These are phyloP conservation scores for Danielia reshetovae DNA, from an alignment of 805 yeast genomes.

Conservation along the genomic window DNA sequence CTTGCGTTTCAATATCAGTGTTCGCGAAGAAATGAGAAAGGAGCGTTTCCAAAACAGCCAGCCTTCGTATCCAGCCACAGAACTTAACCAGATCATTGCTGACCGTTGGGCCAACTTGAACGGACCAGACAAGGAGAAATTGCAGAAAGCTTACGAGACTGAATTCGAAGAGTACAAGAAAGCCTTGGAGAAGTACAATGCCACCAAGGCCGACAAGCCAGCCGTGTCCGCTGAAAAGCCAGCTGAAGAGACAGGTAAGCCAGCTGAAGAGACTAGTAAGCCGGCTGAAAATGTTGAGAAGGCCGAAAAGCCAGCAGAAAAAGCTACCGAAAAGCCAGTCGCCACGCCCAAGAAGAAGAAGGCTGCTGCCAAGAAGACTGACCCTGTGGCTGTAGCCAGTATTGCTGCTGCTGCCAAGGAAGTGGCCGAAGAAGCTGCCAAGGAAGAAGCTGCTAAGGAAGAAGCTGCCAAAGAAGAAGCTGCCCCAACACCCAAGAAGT, in stretches of 20 bases:
- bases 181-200: slow-evolving; percentile 34
- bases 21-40: slow-evolving; percentile 65
- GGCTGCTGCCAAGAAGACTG: slow-evolving; percentile 1
- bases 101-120: slow-evolving; percentile 72
- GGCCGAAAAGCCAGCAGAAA: slow-evolving; percentile 1
- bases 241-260: slow-evolving; percentile 2
- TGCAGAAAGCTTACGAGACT: slow-evolving; percentile 56
- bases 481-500: slow-evolving; percentile 12
- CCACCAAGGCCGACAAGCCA: slow-evolving; percentile 21
- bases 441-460: slow-evolving; percentile 1
- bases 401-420: neutral
- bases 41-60: slow-evolving; percentile 57
- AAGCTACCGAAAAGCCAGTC: slow-evolving; percentile 3
- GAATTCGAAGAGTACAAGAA: slow-evolving; percentile 37
- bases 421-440: neutral
- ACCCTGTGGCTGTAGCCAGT: neutral
- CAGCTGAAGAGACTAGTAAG: slow-evolving; percentile 1
- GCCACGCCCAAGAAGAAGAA: slow-evolving; percentile 2
- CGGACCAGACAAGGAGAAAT: slow-evolving; percentile 65
- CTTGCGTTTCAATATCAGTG: slow-evolving; percentile 69
- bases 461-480: neutral
- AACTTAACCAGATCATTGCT: slow-evolving; percentile 74
- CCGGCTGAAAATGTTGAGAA: neutral
- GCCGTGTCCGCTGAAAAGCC: slow-evolving; percentile 2
- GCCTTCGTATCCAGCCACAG: slow-evolving; percentile 67